A percentile compares a stretch with the other conserved stretches of the same genome.
These are phyloP conservation scores for Lippia alba DNA, from an alignment of 305 asterid species.

Conservation along the genomic window DNA sequence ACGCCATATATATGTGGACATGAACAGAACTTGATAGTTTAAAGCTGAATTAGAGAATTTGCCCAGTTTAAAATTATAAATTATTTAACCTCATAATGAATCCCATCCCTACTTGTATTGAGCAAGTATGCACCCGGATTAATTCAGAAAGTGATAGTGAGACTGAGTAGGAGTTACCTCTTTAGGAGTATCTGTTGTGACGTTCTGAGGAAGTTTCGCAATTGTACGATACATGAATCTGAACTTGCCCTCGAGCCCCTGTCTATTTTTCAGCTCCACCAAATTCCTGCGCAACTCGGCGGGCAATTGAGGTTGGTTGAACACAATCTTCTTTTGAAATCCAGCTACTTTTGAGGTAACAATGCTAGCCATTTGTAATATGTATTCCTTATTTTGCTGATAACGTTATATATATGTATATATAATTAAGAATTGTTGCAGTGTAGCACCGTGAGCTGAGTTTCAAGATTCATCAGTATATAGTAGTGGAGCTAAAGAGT, in stretches of 20 bases:
- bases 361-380: slow-evolving; percentile 39
- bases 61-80: too few species aligned
- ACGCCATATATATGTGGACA: not conserved
- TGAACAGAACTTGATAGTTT: not conserved
- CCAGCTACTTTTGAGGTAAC: slow-evolving; percentile 39
- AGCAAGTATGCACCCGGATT: too few species aligned
- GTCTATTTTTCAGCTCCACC: slow-evolving; percentile 26
- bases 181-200: slow-evolving; percentile 37
- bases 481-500: not conserved
- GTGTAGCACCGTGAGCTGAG: not conserved
- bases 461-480: not conserved
- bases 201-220: slow-evolving; percentile 39
- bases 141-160: too few species aligned
- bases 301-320: slow-evolving; percentile 26
- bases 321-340: slow-evolving; percentile 37
- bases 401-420: too few species aligned
- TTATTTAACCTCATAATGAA: too few species aligned
- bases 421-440: too few species aligned
- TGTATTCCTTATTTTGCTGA: not conserved
- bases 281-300: slow-evolving; percentile 21
- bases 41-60: not conserved
- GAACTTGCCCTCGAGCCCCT: slow-evolving; percentile 16
- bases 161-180: slow-evolving; percentile 33
- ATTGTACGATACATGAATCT: slow-evolving; percentile 24
- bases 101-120: too few species aligned